These are phyloP conservation scores for Amanita fuliginea DNA, from an alignment of 768 basidiomycete species.

Conservation along the genomic window DNA sequence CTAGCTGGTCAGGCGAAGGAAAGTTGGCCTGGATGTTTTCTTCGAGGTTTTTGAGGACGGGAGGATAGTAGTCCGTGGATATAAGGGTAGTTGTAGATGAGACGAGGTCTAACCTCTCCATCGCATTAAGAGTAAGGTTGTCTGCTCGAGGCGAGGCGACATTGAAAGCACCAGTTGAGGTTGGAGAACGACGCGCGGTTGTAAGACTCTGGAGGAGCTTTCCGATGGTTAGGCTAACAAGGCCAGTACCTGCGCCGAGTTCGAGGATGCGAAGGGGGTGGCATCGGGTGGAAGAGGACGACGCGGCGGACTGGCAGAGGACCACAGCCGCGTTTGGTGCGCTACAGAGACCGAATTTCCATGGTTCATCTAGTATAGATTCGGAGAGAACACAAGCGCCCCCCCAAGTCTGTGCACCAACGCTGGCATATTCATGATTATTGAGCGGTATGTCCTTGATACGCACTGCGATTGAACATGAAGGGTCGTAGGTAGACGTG, in stretches of 20 bases:
- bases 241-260: conserved; percentile 78
- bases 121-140: not conserved
- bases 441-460: conserved; percentile 62
- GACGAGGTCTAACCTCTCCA: not conserved
- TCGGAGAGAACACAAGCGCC: conserved; percentile 74
- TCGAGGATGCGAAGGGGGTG: conserved; percentile 46
- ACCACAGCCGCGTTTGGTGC: not conserved
- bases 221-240: conserved; percentile 54
- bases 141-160: not conserved
- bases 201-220: conserved; percentile 26
- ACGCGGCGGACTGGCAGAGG: too few relatives aligned
- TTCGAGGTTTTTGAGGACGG: conserved; percentile 58
- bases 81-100: conserved; percentile 25
- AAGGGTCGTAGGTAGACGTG: conserved; percentile 5
- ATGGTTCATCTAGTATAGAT: conserved; percentile 50
- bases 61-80: conserved; percentile 72
- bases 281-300: not conserved
- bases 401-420: conserved; percentile 88
- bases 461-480: conserved; percentile 22
- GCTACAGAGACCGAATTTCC: conserved; percentile 30
- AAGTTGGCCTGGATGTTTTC: conserved; percentile 54
- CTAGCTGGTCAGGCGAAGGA: conserved; percentile 6
- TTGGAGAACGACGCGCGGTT: not conserved
- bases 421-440: conserved; percentile 57
- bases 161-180: not conserved